Evolutionary conservation across 2,329 filamentous ascomycete genomes (phyloP).

Genomic region (Trichoderma brevicompactum): DNA sequence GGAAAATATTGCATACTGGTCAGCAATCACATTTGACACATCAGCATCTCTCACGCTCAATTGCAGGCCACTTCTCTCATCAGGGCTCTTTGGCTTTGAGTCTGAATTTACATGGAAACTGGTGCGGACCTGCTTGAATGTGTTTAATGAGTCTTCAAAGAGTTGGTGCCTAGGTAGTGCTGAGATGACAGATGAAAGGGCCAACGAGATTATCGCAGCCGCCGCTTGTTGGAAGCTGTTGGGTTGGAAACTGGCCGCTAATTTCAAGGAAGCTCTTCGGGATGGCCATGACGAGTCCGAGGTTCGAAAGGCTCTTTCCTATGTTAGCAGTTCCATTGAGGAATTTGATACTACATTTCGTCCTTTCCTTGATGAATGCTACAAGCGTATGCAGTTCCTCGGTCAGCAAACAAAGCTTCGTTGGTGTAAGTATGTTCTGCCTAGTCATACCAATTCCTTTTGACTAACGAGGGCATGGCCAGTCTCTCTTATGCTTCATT

Average conservation of each 20-base stretch:
- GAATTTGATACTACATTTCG: slow-evolving; percentile 6
- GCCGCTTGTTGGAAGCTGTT: slow-evolving; percentile 12
- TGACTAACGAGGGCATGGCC: background rate
- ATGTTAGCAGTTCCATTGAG: background rate
- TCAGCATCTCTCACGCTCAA: slow-evolving; percentile 13
- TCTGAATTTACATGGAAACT: slow-evolving; percentile 14
- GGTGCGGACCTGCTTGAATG: slow-evolving; percentile 7
- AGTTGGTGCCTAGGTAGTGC: slow-evolving; percentile 1
- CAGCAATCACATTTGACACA: slow-evolving; percentile 12
- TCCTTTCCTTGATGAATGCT: slow-evolving; percentile 10
- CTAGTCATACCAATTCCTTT: background rate
- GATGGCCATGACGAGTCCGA: slow-evolving; percentile 7
- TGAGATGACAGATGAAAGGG: slow-evolving; percentile 14
- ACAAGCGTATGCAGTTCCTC: slow-evolving; percentile 13
- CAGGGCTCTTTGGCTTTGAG: slow-evolving; percentile 10
- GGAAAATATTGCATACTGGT: slow-evolving; percentile 7
- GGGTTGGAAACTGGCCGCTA: slow-evolving; percentile 11
- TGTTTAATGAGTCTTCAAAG: slow-evolving; percentile 18
- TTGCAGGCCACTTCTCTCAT: slow-evolving; percentile 11
- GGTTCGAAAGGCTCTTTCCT: slow-evolving; percentile 8
- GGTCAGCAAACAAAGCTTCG: slow-evolving; percentile 10
- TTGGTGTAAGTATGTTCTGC: slow-evolving; percentile 1
- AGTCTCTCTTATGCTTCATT: slow-evolving; percentile 19
- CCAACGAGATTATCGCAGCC: slow-evolving; percentile 11
- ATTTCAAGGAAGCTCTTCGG: slow-evolving; percentile 7